Conservation (phyloP, 108 stramenopile species). For the Discostella stelligeroides region DNA sequence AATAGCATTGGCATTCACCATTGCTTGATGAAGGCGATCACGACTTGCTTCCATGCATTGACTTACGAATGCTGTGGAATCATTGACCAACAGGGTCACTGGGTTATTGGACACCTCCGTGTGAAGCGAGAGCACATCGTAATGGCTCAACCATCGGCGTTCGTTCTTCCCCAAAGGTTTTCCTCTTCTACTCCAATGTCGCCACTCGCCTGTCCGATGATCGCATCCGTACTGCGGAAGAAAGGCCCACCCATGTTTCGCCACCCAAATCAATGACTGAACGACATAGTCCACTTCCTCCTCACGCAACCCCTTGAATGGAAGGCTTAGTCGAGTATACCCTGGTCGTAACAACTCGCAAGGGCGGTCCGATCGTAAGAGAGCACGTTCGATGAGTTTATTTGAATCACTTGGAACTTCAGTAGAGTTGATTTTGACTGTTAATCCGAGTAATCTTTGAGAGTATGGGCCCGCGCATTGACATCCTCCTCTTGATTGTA, state of each 20-base stretch:
- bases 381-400: conserved; percentile 76
- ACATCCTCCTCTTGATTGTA: conserved; percentile 95
- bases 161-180: conserved; percentile 77
- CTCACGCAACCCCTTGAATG: conserved; percentile 73
- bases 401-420: conserved; percentile 58
- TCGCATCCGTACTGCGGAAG: conserved; percentile 93
- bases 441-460: conserved; percentile 83
- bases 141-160: conserved; percentile 82
- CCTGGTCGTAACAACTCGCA: conserved; percentile 89
- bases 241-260: conserved; percentile 86
- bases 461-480: conserved; percentile 94
- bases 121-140: conserved; percentile 37
- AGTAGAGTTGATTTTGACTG: conserved; percentile 16
- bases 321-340: conserved; percentile 89
- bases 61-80: neutral
- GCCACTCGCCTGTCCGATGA: conserved; percentile 84
- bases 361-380: conserved; percentile 80
- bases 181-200: conserved; percentile 79
- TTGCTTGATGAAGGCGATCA: conserved; percentile 45
- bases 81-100: neutral
- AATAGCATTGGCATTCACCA: conserved; percentile 66
- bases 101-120: neutral
- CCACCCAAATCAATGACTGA: conserved; percentile 87
- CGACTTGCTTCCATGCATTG: conserved; percentile 17
- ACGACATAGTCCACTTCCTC: conserved; percentile 91